Evolutionary conservation across 1,139 yeast species (phyloP).

Genomic region (Blastobotrys malaysiensis): DNA sequence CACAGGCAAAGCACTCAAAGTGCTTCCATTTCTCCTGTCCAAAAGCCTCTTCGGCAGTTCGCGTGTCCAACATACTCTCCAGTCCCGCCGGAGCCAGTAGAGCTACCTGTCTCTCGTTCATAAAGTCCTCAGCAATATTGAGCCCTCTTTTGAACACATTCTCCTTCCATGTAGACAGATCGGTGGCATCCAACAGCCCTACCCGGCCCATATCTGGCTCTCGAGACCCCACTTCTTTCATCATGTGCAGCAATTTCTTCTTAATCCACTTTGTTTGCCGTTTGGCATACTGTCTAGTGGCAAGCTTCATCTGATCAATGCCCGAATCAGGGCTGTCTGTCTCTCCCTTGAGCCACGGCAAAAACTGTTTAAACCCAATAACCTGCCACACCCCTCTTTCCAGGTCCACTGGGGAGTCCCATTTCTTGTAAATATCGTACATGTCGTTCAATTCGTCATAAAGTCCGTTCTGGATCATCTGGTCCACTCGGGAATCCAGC

Average conservation of each 20-base stretch:
- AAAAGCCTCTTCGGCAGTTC: conserved; percentile 25
- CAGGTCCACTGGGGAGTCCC: conserved; percentile 39
- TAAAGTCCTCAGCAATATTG: conserved; percentile 43
- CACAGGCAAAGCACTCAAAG: conserved; percentile 60
- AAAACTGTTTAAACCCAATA: conserved; percentile 89
- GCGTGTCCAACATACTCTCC: conserved; percentile 30
- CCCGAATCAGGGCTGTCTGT: conserved; percentile 39
- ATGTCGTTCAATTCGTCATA: conserved; percentile 57
- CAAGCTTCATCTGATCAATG: conserved; percentile 69
- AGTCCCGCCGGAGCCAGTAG: conserved; percentile 45
- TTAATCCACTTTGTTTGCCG: conserved; percentile 91
- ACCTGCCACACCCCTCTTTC: conserved; percentile 90
- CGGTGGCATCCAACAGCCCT: conserved; percentile 71
- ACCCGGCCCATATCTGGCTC: conserved; percentile 46
- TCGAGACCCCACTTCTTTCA: conserved; percentile 42
- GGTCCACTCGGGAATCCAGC: conserved; percentile 74
- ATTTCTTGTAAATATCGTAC: conserved; percentile 27
- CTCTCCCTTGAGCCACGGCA: conserved; percentile 59
- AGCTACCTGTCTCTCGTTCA: conserved; percentile 19
- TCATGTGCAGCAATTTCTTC: conserved; percentile 60
- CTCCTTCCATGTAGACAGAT: conserved; percentile 53
- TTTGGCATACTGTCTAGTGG: conserved; percentile 84
- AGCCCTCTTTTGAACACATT: conserved; percentile 55
- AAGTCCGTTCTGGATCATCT: conserved; percentile 63
- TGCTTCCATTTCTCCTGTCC: conserved; percentile 60